Evolutionary conservation across 257 asterid species (phyloP).

Genomic region (Solanum okadae): DNA sequence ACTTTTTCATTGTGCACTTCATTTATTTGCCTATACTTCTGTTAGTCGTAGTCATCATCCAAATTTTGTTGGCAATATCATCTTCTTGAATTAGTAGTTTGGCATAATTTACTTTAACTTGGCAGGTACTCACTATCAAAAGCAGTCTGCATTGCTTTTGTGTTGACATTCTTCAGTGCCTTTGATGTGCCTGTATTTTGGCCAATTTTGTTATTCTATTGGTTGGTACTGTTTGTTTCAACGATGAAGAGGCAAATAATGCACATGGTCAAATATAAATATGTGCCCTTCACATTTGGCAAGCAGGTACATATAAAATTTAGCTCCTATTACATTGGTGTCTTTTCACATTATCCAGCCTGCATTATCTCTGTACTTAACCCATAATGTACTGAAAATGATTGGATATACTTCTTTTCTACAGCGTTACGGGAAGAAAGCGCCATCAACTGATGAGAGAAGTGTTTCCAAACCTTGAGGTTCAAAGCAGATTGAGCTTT

Average conservation of each 20-base stretch:
- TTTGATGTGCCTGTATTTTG: slow-evolving; percentile 97
- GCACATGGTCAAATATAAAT: slow-evolving; percentile 92
- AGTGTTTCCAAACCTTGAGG: slow-evolving; percentile 39
- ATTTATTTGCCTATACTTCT: neutral
- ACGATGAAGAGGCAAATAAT: slow-evolving; percentile 98
- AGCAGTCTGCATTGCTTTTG: slow-evolving; percentile 72
- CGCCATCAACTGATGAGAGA: slow-evolving; percentile 47
- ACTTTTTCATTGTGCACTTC: neutral
- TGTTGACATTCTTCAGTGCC: slow-evolving; percentile 86
- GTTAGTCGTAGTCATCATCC: neutral
- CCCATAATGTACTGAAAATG: neutral
- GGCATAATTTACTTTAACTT: slow-evolving; percentile 9
- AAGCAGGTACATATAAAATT: slow-evolving; percentile 55
- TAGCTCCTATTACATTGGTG: neutral
- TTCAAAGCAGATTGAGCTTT: slow-evolving; percentile 27
- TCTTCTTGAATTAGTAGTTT: neutral
- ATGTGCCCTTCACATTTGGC: slow-evolving; percentile 91
- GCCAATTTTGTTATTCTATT: slow-evolving; percentile 93
- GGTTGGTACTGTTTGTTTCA: slow-evolving; percentile 71
- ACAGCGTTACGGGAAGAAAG: slow-evolving; percentile 92
- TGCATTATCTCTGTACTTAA: neutral
- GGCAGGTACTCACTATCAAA: slow-evolving; percentile 81
- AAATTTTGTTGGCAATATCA: neutral
- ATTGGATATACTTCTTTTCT: neutral
- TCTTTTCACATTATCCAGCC: neutral